Evolutionary conservation across 2,329 filamentous ascomycete genomes (phyloP).

Genomic region (Elsinoe ampelina): DNA sequence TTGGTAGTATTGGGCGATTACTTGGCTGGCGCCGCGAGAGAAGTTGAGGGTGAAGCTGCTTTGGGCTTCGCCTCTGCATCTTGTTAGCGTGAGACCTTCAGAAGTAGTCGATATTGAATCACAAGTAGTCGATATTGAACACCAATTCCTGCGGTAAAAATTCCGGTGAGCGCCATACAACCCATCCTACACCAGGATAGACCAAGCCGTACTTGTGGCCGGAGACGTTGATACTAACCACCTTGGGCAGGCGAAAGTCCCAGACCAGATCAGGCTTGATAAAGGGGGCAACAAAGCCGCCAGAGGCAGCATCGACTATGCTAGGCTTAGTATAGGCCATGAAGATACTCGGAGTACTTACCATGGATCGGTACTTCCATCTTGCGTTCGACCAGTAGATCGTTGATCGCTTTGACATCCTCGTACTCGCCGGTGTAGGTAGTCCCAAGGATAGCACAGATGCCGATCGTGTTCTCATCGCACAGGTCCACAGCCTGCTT

Average conservation of each 20-base stretch:
- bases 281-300: conserved; percentile 89
- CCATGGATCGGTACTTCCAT: conserved; percentile 76
- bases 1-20: conserved; percentile 97
- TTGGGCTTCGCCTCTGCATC: conserved; percentile 64
- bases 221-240: conserved; percentile 88
- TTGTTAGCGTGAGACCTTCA: too few species aligned
- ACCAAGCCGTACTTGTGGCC: conserved; percentile 79
- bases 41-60: conserved; percentile 96
- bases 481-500: conserved; percentile 51
- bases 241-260: conserved; percentile 85
- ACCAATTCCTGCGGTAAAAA: conserved; percentile 84
- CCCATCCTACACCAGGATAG: conserved; percentile 91
- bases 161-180: conserved; percentile 76
- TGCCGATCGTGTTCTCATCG: conserved; percentile 74
- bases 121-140: conserved; percentile 97
- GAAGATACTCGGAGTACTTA: conserved; percentile 10
- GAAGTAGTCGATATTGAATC: conserved; percentile 97
- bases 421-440: conserved; percentile 97
- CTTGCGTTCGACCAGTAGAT: conserved; percentile 64
- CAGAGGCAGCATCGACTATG: conserved; percentile 74
- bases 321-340: not conserved
- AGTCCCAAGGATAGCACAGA: conserved; percentile 81
- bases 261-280: conserved; percentile 73
- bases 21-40: conserved; percentile 86
- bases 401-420: conserved; percentile 85